Conservation (phyloP, 176 grass and related monocot genomes). For the Avena insularis region DNA sequence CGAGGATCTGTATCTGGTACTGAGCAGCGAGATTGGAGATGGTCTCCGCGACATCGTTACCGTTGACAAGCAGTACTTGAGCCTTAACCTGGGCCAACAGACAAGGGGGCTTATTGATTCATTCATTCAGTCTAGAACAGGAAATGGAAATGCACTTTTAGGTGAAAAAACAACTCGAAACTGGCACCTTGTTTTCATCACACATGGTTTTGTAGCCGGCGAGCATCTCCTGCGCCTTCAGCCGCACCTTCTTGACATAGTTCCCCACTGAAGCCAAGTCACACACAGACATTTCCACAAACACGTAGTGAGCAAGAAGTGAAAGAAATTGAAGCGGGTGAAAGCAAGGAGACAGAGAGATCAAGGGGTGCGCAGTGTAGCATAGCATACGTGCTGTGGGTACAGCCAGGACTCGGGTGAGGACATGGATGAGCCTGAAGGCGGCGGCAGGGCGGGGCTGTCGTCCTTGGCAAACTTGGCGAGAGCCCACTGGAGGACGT, state of each 20-base stretch:
- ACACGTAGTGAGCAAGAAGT: background rate
- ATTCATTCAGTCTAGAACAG: background rate
- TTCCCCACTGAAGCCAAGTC: slow-evolving; percentile 28
- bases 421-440: slow-evolving; percentile 38
- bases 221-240: slow-evolving; percentile 37
- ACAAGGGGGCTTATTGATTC: background rate
- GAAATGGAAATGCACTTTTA: background rate
- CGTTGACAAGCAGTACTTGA: slow-evolving; percentile 43
- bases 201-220: slow-evolving; percentile 35
- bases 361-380: background rate
- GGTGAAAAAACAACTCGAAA: no score
- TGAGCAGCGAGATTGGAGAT: slow-evolving; percentile 30
- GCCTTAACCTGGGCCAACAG: slow-evolving; percentile 36
- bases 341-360: background rate
- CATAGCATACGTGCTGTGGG: slow-evolving; percentile 34
- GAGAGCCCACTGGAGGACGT: slow-evolving; percentile 26
- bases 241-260: slow-evolving; percentile 27
- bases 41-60: slow-evolving; percentile 34
- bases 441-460: background rate
- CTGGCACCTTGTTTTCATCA: slow-evolving; percentile 15
- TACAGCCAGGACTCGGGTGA: background rate
- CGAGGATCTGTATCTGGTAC: slow-evolving; percentile 35
- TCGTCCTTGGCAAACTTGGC: background rate
- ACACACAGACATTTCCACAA: background rate
- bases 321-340: background rate